phyloP scores from a whole-genome alignment of 1,284 basidiomycete genomes.

The Pseudozyma hubeiensis region DNA sequence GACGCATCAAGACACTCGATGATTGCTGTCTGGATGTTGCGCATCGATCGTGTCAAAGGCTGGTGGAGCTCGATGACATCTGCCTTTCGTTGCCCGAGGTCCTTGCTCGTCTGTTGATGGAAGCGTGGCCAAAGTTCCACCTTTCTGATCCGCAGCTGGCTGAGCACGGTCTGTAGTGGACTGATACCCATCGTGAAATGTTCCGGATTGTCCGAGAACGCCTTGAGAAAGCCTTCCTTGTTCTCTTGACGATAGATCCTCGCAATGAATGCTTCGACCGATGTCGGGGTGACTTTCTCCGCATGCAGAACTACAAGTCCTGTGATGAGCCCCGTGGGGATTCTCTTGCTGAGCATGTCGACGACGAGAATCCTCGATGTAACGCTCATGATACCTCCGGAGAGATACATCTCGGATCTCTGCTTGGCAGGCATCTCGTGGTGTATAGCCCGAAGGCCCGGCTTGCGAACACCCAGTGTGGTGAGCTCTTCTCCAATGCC shows the following conservation, averaged over 20 bases:
- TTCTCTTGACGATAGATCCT: conserved; percentile 63
- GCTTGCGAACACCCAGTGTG: conserved; percentile 87
- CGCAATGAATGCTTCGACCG: conserved; percentile 64
- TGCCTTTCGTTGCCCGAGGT: conserved; percentile 73
- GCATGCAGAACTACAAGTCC: conserved; percentile 95
- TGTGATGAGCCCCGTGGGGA: conserved; percentile 86
- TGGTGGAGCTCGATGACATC: conserved; percentile 94
- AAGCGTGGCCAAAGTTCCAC: conserved; percentile 92
- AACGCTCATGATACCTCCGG: conserved; percentile 80
- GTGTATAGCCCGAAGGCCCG: conserved; percentile 83
- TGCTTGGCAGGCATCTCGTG: conserved; percentile 86
- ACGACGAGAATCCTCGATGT: conserved; percentile 94
- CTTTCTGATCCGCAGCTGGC: conserved; percentile 86
- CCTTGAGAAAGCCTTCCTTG: conserved; percentile 87
- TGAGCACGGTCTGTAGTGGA: conserved; percentile 90
- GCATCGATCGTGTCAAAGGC: conserved; percentile 85
- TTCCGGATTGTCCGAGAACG: conserved; percentile 96
- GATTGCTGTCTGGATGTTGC: conserved; percentile 89
- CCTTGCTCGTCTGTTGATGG: conserved; percentile 71
- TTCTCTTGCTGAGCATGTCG: conserved; percentile 87
- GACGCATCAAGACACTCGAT: conserved; percentile 95
- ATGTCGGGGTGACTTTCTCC: conserved; percentile 82
- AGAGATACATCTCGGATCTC: conserved; percentile 73
- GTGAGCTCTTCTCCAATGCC: conserved; percentile 92
- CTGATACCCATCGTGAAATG: conserved; percentile 90